Evolutionary conservation across 805 yeast species (phyloP).

Genomic region (Pichia nakasei): DNA sequence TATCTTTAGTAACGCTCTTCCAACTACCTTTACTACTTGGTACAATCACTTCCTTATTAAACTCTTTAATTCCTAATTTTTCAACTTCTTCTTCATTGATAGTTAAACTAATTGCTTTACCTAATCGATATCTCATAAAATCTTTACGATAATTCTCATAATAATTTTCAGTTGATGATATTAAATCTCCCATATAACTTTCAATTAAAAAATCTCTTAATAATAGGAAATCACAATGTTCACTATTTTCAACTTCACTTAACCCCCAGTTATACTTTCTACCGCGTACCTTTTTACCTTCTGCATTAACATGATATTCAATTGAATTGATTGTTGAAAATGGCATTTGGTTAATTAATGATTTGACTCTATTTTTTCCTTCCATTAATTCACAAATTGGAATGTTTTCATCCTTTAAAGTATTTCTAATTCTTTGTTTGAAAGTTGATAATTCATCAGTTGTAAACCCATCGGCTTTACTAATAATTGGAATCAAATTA

Average conservation of each 20-base stretch:
- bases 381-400: conserved; percentile 42
- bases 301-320: conserved; percentile 32
- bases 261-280: conserved; percentile 81
- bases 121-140: conserved; percentile 34
- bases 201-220: conserved; percentile 60
- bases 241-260: conserved; percentile 70
- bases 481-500: conserved; percentile 73
- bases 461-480: conserved; percentile 73
- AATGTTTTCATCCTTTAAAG: conserved; percentile 48
- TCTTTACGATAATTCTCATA: conserved; percentile 61
- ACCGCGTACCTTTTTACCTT: conserved; percentile 53
- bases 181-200: conserved; percentile 68
- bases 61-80: conserved; percentile 13
- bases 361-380: conserved; percentile 27
- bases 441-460: conserved; percentile 43
- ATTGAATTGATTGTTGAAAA: conserved; percentile 66
- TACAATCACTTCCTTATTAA: conserved; percentile 15
- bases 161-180: conserved; percentile 66
- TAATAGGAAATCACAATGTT: conserved; percentile 66
- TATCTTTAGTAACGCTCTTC: conserved; percentile 13
- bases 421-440: conserved; percentile 43
- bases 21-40: conserved; percentile 21
- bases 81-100: conserved; percentile 5
- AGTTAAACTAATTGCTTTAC: conserved; percentile 21
- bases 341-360: conserved; percentile 44